These are phyloP conservation scores for Ceratocystiopsis sp. DNA, from an alignment of 2,329 filamentous ascomycete species.

Conservation along the genomic window DNA sequence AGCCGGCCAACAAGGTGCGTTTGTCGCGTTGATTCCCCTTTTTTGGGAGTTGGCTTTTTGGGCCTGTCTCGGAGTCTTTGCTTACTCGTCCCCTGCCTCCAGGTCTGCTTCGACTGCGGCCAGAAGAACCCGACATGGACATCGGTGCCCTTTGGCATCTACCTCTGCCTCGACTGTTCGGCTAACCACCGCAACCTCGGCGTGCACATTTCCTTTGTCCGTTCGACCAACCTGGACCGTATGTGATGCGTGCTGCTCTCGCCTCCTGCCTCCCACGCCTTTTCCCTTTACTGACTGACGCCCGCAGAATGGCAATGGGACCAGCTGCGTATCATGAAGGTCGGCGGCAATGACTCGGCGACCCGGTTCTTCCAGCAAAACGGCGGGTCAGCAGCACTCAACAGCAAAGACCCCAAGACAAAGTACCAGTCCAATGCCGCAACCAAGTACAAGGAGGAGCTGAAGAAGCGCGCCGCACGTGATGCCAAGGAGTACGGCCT, in stretches of 20 bases:
- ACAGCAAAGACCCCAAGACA: slow-evolving; percentile 90
- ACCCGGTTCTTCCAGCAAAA: slow-evolving; percentile 98
- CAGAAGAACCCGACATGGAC: slow-evolving; percentile 98
- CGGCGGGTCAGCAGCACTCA: slow-evolving; percentile 80
- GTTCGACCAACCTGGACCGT: slow-evolving; percentile 97
- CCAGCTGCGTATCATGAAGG: slow-evolving; percentile 92
- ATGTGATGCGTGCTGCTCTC: slow-evolving; percentile 14
- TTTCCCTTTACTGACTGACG: background rate
- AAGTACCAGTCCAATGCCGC: slow-evolving; percentile 94
- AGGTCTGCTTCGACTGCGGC: slow-evolving; percentile 97
- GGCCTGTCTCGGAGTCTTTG: background rate
- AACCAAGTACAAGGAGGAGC: slow-evolving; percentile 93
- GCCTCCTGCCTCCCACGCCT: no score
- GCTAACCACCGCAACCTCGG: slow-evolving; percentile 94
- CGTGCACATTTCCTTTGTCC: slow-evolving; percentile 97
- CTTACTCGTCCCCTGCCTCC: background rate
- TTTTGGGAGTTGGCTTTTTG: background rate
- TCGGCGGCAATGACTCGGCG: slow-evolving; percentile 92
- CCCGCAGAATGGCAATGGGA: slow-evolving; percentile 90
- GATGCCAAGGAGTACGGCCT: slow-evolving; percentile 65
- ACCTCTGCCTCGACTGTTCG: slow-evolving; percentile 94
- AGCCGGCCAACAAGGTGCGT: slow-evolving; percentile 82
- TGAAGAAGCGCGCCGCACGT: slow-evolving; percentile 66
- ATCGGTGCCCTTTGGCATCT: slow-evolving; percentile 87
- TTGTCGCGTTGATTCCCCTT: slow-evolving; percentile 3